A percentile compares a stretch with the other conserved stretches of the same genome.
phyloP scores from a whole-genome alignment of 1,284 basidiomycete species.

The Afroboletus lepidellus region DNA sequence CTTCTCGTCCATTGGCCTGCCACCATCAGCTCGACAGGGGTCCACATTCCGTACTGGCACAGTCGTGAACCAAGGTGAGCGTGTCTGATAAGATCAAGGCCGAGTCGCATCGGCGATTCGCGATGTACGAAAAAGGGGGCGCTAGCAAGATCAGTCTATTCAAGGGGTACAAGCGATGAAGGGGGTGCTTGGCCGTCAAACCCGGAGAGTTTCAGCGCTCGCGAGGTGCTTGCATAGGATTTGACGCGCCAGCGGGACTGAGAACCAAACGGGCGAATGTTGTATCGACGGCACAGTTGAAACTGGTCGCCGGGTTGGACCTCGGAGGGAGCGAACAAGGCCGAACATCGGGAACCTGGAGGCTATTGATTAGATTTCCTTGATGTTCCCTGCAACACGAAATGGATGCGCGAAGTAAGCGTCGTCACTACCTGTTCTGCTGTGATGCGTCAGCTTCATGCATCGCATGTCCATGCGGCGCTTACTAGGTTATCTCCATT shows the following conservation, averaged over 20 bases:
- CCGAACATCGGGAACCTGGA: slow-evolving; percentile 40
- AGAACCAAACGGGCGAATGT: too few species aligned
- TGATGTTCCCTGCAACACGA: slow-evolving; percentile 35
- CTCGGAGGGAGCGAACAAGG: slow-evolving; percentile 37
- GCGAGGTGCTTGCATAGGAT: not conserved
- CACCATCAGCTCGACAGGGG: too few species aligned
- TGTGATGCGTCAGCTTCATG: not conserved
- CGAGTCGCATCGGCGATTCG: not conserved
- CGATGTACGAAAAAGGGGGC: not conserved
- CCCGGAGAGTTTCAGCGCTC: slow-evolving; percentile 3
- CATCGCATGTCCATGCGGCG: not conserved
- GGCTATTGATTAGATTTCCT: slow-evolving; percentile 37
- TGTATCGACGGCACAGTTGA: not conserved
- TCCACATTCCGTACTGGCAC: too few species aligned
- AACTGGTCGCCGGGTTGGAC: slow-evolving; percentile 23
- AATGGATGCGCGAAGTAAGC: slow-evolving; percentile 34
- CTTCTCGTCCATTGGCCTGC: too few species aligned
- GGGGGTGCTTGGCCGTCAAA: not conserved
- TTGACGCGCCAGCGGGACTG: too few species aligned
- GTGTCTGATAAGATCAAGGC: too few species aligned
- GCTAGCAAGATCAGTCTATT: not conserved
- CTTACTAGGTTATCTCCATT: slow-evolving; percentile 35
- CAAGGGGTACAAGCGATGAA: not conserved
- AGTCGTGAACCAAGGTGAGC: too few species aligned
- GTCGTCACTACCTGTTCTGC: slow-evolving; percentile 34